Conservation (phyloP, 176 grass and related monocot species). For the Lolium multiflorum region DNA sequence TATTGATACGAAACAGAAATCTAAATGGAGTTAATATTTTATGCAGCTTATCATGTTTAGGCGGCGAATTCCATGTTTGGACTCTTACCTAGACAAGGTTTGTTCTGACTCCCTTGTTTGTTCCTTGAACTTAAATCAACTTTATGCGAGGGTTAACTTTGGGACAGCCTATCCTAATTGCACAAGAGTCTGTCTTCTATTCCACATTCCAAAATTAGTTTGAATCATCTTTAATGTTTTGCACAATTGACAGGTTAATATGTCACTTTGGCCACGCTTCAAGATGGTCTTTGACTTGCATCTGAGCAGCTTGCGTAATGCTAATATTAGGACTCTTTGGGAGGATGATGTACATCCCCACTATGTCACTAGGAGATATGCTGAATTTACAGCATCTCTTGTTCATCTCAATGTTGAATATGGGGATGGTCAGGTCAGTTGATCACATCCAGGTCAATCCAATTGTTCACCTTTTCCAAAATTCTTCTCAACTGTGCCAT, state of each 20-base stretch:
- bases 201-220: conserved; percentile 16
- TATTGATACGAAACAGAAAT: conserved; percentile 28
- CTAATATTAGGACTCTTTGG: conserved; percentile 89
- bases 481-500: conserved; percentile 7
- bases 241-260: conserved; percentile 71
- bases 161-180: background rate
- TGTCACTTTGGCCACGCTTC: conserved; percentile 93
- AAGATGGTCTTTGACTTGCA: conserved; percentile 99
- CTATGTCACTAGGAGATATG: conserved; percentile 91
- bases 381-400: conserved; percentile 97
- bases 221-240: conserved; percentile 35
- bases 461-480: conserved; percentile 17
- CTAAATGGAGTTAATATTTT: conserved; percentile 38
- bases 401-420: conserved; percentile 95
- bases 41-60: conserved; percentile 99
- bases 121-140: conserved; percentile 14
- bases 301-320: conserved; percentile 89
- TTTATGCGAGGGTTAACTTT: background rate
- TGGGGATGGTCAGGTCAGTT: conserved; percentile 95
- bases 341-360: conserved; percentile 98
- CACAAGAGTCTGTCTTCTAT: conserved; percentile 27
- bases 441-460: conserved; percentile 21
- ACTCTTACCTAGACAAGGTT: conserved; percentile 99
- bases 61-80: conserved; percentile 91
- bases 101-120: conserved; percentile 32